Evolutionary conservation across 2,329 filamentous ascomycete species (phyloP), one percentile per base, ranked within the genome.

Genomic region (Aspergillus fijiensis): DNA sequence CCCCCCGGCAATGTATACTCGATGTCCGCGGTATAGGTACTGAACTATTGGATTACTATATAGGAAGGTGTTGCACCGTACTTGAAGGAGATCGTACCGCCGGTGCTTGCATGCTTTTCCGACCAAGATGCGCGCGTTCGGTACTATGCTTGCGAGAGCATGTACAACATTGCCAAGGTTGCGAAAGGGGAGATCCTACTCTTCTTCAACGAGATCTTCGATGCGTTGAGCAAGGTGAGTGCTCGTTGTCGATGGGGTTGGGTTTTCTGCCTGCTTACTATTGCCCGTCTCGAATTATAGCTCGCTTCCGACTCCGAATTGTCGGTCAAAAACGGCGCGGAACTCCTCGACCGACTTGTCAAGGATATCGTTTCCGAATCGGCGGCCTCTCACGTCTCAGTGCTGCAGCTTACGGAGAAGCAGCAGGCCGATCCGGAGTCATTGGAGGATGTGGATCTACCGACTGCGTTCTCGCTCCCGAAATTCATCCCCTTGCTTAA

Each of bases 131-230:
- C 95, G 29, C 87, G 95, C 60, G 95, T 98, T 33, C 87, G 95
- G 65, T 99, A 99, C 77, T 99, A 99, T 79, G 95, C 95, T 25
- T 99, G 95, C 79, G 95, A 99, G 81, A 96, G 93, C 76, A 99
- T 99, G 95, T 99, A 99, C 80, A 99, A 99, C 77, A 99, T 99
- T 73, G 93, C 95, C 72, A 99, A 99, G 79, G 95, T 99, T 51
- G 95, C 94, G 62, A 99, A 99, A 78, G 95, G 96, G 42, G 95
- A 99, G 77, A 95, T 99, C 21, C 79, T 99, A 65, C 86, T 96
- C 47, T 99, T 96, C 81, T 99, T 99, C 78, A 99, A 99, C 78
- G 90, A 96, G 70, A 95, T 99, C 64, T 99, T 99, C 72, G 95
- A 99, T 79, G 92, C 95, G 23, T 81, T 99, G 57, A 96, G 93